Conservation (phyloP, 208 protist genomes). For the Crithidia fasciculata region DNA sequence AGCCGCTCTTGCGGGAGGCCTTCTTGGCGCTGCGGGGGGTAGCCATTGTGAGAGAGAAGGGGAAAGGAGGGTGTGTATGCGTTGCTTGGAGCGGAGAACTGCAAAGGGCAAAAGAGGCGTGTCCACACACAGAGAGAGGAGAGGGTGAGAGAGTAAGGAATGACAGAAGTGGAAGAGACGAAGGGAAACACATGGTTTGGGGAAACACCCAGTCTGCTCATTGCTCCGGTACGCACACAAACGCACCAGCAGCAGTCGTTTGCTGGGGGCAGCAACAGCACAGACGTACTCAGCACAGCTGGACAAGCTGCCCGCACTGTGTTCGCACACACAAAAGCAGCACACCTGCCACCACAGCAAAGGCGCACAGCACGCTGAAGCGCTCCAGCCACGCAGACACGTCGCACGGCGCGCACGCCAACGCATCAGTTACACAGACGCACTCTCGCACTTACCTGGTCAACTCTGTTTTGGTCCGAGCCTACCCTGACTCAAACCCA, state of each 20-base stretch:
- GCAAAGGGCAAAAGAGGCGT: background rate
- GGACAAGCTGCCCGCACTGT: too few species aligned
- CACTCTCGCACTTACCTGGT: background rate
- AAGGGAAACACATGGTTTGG: too few species aligned
- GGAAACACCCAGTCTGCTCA: too few species aligned
- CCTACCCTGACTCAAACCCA: conserved; percentile 25
- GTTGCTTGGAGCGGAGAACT: background rate
- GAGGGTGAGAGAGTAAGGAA: background rate
- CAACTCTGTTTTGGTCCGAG: conserved; percentile 1
- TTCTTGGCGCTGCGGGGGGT: conserved; percentile 79
- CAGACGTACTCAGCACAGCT: too few species aligned
- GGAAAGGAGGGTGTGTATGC: background rate
- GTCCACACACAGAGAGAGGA: background rate
- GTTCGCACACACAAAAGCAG: too few species aligned
- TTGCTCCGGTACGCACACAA: too few species aligned
- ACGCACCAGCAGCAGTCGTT: too few species aligned
- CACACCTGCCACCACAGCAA: too few species aligned
- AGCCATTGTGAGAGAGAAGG: conserved; percentile 41
- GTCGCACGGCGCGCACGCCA: background rate
- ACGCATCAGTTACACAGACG: background rate
- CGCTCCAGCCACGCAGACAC: background rate
- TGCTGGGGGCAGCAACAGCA: too few species aligned
- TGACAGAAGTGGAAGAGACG: background rate
- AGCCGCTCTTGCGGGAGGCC: conserved; percentile 73
- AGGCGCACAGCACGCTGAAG: too few species aligned